Evolutionary conservation across 108 stramenopile species (phyloP).

Genomic region (Nannochloropsis granulata): DNA sequence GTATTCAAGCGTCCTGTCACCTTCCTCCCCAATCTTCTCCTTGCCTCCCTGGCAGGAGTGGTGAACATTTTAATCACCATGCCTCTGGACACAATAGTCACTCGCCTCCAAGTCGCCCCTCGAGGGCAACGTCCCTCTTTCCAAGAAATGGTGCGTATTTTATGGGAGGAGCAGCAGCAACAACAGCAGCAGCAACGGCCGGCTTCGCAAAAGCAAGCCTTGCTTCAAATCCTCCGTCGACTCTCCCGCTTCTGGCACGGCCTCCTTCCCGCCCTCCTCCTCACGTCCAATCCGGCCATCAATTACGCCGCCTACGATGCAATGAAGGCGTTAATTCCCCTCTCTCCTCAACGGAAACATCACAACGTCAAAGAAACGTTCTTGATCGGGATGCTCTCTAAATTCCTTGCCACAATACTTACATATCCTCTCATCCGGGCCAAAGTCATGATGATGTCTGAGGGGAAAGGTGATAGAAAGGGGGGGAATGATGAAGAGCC

Average conservation of each 20-base stretch:
- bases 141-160: neutral
- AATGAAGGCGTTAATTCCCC: conserved; percentile 41
- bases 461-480: neutral
- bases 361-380: conserved; percentile 13
- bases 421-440: conserved; percentile 86
- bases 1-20: conserved; percentile 2
- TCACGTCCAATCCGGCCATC: conserved; percentile 81
- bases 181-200: neutral
- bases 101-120: conserved; percentile 43
- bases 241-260: conserved; percentile 58
- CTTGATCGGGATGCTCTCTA: conserved; percentile 18
- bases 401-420: conserved; percentile 62
- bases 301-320: conserved; percentile 75
- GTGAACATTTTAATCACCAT: conserved; percentile 66
- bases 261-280: conserved; percentile 58
- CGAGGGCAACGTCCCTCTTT: neutral
- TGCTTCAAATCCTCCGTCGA: neutral
- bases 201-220: neutral
- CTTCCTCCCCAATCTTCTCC: conserved; percentile 47
- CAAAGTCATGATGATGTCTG: conserved; percentile 72
- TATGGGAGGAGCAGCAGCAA: neutral
- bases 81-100: conserved; percentile 69
- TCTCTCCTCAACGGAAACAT: neutral
- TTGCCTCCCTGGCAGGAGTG: conserved; percentile 65
- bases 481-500: neutral